Base-by-base conservation (phyloP, 768 basidiomycete species). In the Chiua virens region DNA sequence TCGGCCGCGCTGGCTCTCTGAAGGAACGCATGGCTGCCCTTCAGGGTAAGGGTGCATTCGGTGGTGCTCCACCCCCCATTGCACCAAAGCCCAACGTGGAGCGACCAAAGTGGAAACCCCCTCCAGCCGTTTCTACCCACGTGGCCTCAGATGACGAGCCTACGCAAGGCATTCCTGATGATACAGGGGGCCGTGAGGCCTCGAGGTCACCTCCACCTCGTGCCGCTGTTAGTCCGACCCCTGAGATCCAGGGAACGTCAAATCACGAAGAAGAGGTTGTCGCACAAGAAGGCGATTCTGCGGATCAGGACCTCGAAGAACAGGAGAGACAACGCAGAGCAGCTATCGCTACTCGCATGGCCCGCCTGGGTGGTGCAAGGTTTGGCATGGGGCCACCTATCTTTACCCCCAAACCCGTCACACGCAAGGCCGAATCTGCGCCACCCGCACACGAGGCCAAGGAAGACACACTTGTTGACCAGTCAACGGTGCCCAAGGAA, bases 1-100 rank as follows among this genome's bases (percentile, higher is more conserved):
- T 96, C 69, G 80, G 80, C 6, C 83, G 83, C 49, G 87, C 81
- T 3, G 87, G 82, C 5, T 91, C 89, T 50, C 71, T 98, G 58
- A 94, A 86, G 73, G 96, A 97, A 52, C 83, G 96, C 34, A 97
- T 98, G 93, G 93, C 93, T 27, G 92, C 93, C 3, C 73, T 98
- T 34, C 89, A 93, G 66, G 91, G 89, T 8, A 84, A 79, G 40
- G 88, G 89, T 15, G 92, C 76, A 10, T 92, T 96, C 62, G 89
- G 89, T 15, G 64, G 67, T 6, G 54, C 68, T n/a, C 65, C 76
- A 15, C 78, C 85, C 2, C 78, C 73, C 1, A 63, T 79, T 6
- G 77, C 82, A 8, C 66, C 73, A 8, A 70, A 79, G 5, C 80
- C 87, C 2, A 63, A 22, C 45, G 71, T 79, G 1, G 85, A 86